Percentiles rank a stretch among this genome's conserved stretches.
phyloP scores from a whole-genome alignment of 2,329 filamentous ascomycete species.

The Fusarium burgessii region DNA sequence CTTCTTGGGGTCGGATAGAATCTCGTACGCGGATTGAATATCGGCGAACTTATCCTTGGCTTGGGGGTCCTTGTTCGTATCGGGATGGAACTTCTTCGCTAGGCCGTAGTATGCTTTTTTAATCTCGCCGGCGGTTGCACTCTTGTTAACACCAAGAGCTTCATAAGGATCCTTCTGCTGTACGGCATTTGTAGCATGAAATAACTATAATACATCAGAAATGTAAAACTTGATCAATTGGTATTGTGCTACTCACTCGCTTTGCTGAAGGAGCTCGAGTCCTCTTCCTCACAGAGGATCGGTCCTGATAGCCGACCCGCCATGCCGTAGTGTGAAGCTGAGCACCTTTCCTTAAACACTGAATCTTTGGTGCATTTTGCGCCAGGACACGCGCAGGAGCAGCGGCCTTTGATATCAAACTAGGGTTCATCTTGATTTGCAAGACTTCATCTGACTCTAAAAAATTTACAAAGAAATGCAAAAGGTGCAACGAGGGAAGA shows the following conservation, averaged over 20 bases:
- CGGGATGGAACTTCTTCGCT: slow-evolving; percentile 97
- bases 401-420: slow-evolving; percentile 60
- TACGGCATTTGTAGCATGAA: slow-evolving; percentile 69
- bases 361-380: slow-evolving; percentile 57
- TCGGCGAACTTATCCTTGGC: slow-evolving; percentile 96
- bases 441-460: slow-evolving; percentile 47
- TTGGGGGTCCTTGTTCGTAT: slow-evolving; percentile 94
- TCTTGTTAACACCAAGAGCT: slow-evolving; percentile 84
- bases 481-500: slow-evolving; percentile 21
- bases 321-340: slow-evolving; percentile 51
- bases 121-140: slow-evolving; percentile 85
- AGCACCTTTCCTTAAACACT: slow-evolving; percentile 55
- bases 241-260: slow-evolving; percentile 46
- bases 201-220: slow-evolving; percentile 57
- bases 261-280: slow-evolving; percentile 34
- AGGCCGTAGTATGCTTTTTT: slow-evolving; percentile 99
- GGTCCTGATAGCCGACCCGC: slow-evolving; percentile 34
- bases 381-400: slow-evolving; percentile 61
- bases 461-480: slow-evolving; percentile 25
- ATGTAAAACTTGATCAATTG: slow-evolving; percentile 13
- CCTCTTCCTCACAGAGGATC: slow-evolving; percentile 34
- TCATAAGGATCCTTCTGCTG: slow-evolving; percentile 85
- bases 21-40: slow-evolving; percentile 92
- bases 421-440: slow-evolving; percentile 60
- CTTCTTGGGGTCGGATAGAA: slow-evolving; percentile 93